These are phyloP conservation scores for Fusarium sp. DNA, from an alignment of 2,329 filamentous ascomycete genomes.

Conservation along the genomic window DNA sequence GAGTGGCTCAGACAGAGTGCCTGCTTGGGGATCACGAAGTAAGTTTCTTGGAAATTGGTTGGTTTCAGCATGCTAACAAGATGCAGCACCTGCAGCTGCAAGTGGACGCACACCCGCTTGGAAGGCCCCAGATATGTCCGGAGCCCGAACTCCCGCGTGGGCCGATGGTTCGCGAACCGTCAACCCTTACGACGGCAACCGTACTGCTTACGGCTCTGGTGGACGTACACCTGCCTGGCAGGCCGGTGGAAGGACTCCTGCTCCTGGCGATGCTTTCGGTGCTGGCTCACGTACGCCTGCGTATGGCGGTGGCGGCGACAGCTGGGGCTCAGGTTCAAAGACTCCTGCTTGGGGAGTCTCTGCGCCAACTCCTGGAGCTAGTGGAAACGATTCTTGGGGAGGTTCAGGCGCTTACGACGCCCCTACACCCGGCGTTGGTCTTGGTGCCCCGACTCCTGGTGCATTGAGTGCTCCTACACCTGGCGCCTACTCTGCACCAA, in stretches of 20 bases:
- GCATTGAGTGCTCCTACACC: slow-evolving; percentile 77
- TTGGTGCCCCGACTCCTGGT: slow-evolving; percentile 69
- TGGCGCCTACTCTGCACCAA: slow-evolving; percentile 73
- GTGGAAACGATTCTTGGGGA: slow-evolving; percentile 69
- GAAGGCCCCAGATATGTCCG: slow-evolving; percentile 63
- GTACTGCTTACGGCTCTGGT: slow-evolving; percentile 81
- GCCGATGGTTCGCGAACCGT: slow-evolving; percentile 73
- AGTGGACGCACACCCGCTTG: slow-evolving; percentile 72
- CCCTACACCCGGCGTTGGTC: slow-evolving; percentile 71
- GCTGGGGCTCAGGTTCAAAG: slow-evolving; percentile 76
- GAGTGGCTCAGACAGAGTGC: slow-evolving; percentile 73
- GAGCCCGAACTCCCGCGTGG: slow-evolving; percentile 77
- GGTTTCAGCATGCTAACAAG: slow-evolving; percentile 38
- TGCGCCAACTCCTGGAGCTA: slow-evolving; percentile 67
- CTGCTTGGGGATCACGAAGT: slow-evolving; percentile 79
- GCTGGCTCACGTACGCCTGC: slow-evolving; percentile 76
- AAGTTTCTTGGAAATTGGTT: slow-evolving; percentile 52
- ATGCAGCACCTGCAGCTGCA: slow-evolving; percentile 61
- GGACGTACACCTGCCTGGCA: slow-evolving; percentile 81
- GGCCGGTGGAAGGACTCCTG: slow-evolving; percentile 78
- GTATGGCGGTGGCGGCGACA: slow-evolving; percentile 66
- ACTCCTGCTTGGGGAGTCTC: slow-evolving; percentile 78
- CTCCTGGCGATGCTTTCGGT: slow-evolving; percentile 68
- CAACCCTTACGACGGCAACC: slow-evolving; percentile 77
- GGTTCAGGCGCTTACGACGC: slow-evolving; percentile 70